Conservation (phyloP, 805 yeast genomes). For the Barnettozyma botsteinii region DNA sequence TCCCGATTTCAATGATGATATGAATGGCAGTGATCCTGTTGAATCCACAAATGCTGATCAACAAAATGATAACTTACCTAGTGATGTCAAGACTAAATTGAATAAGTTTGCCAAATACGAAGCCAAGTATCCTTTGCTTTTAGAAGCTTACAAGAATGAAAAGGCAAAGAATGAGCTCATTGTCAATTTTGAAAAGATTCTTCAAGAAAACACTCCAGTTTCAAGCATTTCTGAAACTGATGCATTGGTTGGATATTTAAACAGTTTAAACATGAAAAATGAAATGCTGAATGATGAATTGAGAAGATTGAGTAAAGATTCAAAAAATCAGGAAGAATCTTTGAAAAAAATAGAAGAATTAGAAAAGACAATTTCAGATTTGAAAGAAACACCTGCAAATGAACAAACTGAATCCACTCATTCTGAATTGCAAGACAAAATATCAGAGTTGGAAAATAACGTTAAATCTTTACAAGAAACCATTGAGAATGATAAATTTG, state of each 20-base stretch:
- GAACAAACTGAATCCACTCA: neutral
- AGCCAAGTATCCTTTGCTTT: conserved; percentile 77
- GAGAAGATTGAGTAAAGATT: conserved; percentile 29
- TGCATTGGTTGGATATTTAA: conserved; percentile 61
- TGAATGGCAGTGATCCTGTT: conserved; percentile 1
- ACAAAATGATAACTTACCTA: conserved; percentile 34
- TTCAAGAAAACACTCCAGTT: conserved; percentile 78
- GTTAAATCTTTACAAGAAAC: neutral
- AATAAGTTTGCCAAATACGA: conserved; percentile 82
- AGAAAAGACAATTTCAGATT: conserved; percentile 6
- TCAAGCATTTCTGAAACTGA: conserved; percentile 69
- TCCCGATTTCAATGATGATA: conserved; percentile 3
- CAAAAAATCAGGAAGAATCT: conserved; percentile 4
- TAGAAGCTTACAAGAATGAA: conserved; percentile 81
- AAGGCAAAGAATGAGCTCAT: conserved; percentile 60
- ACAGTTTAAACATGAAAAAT: conserved; percentile 54
- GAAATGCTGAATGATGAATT: conserved; percentile 61
- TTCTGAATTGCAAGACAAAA: neutral
- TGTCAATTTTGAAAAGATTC: conserved; percentile 55
- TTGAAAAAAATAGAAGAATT: conserved; percentile 5
- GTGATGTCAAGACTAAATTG: conserved; percentile 54
- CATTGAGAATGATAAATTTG: neutral
- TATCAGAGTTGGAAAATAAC: neutral
- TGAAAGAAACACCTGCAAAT: conserved; percentile 10
- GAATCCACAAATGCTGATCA: conserved; percentile 8